These are phyloP conservation scores for Coelastrella sp. DNA, from an alignment of 139 green algal genomes.

Conservation along the genomic window DNA sequence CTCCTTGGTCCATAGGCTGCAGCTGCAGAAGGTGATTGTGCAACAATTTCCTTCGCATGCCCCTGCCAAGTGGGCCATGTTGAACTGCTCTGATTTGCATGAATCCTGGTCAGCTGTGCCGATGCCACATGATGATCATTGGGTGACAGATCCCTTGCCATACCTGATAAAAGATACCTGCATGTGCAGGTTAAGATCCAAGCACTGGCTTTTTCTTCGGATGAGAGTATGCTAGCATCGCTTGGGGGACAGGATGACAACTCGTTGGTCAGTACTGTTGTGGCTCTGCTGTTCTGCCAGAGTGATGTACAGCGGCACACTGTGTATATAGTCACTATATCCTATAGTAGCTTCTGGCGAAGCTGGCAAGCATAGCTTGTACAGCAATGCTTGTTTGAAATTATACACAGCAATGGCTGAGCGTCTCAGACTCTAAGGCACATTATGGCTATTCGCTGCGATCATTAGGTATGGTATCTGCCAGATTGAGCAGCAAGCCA, in stretches of 20 bases:
- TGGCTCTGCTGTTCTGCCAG: not conserved
- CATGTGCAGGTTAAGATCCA: constrained; percentile 84
- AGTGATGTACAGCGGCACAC: not conserved
- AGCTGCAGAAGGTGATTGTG: constrained; percentile 80
- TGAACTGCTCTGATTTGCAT: not conserved
- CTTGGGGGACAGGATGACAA: constrained; percentile 90
- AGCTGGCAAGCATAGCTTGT: no score
- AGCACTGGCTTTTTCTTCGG: constrained; percentile 75
- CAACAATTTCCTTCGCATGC: not conserved
- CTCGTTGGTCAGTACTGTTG: constrained; percentile 69
- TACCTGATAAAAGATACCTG: not conserved
- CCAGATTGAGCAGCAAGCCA: no score
- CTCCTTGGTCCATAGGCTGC: constrained; percentile 76
- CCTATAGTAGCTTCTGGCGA: no score
- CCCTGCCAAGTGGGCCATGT: no score
- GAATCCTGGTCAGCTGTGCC: not conserved
- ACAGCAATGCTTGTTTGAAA: no score
- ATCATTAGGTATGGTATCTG: no score
- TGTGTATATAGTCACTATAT: not conserved
- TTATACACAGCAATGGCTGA: no score
- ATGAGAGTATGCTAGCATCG: constrained; percentile 79
- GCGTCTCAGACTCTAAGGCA: no score
- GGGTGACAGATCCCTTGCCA: not conserved
- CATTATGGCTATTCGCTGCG: no score
- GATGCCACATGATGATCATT: not conserved